Percentiles rank a stretch among this genome's conserved stretches.
These are phyloP conservation scores for Fusarium decemcellulare DNA, from an alignment of 2,329 filamentous ascomycete species.

Conservation along the genomic window DNA sequence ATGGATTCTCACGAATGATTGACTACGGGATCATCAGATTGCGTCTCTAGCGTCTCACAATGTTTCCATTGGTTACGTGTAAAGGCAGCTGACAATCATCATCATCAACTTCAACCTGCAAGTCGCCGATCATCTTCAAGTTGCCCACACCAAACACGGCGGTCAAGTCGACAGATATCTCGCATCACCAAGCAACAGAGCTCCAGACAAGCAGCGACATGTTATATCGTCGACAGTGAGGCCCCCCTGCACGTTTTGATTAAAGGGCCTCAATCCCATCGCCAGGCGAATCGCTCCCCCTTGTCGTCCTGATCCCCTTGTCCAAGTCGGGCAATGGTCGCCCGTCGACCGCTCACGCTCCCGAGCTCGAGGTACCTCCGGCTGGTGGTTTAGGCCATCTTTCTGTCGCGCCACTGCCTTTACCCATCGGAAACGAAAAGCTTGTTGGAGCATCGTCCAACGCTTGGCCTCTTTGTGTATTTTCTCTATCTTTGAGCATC, in stretches of 20 bases:
- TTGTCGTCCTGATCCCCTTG: conserved; percentile 31
- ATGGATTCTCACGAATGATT: too few relatives aligned
- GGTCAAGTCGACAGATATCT: too few relatives aligned
- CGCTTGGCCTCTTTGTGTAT: not conserved
- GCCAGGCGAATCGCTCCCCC: conserved; percentile 29
- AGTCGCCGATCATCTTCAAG: not conserved
- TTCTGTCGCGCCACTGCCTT: not conserved
- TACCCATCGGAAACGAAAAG: conserved; percentile 1
- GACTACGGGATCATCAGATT: too few relatives aligned
- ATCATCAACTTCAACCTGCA: not conserved
- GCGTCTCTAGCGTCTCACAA: not conserved
- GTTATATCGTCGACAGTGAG: conserved; percentile 9
- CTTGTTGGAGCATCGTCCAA: not conserved
- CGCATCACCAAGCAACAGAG: not conserved
- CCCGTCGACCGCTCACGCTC: conserved; percentile 6
- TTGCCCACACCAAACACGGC: not conserved
- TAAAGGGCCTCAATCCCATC: conserved; percentile 42
- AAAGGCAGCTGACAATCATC: not conserved
- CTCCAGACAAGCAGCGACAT: not conserved
- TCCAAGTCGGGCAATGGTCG: conserved; percentile 12
- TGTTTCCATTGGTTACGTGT: not conserved
- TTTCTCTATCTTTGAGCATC: not conserved
- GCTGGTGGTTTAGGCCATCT: not conserved
- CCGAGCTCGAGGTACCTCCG: not conserved
- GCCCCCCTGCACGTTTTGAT: conserved; percentile 36